Percentiles rank a stretch among this genome's conserved stretches.
Conservation (phyloP, 2,329 filamentous ascomycete species). For the Cadophora malorum region DNA sequence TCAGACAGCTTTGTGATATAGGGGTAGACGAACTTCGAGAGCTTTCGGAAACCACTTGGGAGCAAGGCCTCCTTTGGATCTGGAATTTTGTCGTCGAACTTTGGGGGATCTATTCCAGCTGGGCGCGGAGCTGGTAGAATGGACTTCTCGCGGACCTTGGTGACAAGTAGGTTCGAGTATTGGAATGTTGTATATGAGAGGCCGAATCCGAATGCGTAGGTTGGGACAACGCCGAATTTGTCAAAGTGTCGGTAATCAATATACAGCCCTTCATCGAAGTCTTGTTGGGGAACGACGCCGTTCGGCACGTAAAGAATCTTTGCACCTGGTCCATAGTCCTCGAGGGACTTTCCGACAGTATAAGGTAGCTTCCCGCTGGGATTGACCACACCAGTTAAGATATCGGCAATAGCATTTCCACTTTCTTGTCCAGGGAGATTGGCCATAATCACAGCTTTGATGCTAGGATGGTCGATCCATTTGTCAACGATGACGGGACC, state of each 20-base stretch:
- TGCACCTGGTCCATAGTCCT: slow-evolving; percentile 78
- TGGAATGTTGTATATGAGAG: slow-evolving; percentile 72
- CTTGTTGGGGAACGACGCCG: slow-evolving; percentile 76
- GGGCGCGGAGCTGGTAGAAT: slow-evolving; percentile 44
- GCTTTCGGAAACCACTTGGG: slow-evolving; percentile 59
- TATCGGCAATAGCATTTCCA: slow-evolving; percentile 79
- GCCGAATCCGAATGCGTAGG: slow-evolving; percentile 87
- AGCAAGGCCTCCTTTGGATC: slow-evolving; percentile 59
- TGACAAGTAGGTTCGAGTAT: slow-evolving; percentile 55
- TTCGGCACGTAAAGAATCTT: slow-evolving; percentile 74
- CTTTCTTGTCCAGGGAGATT: slow-evolving; percentile 88
- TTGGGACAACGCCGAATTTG: slow-evolving; percentile 73
- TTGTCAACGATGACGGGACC: slow-evolving; percentile 81
- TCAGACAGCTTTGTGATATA: slow-evolving; percentile 51
- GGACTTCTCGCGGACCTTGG: slow-evolving; percentile 48
- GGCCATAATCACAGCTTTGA: slow-evolving; percentile 83
- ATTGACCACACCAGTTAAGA: slow-evolving; percentile 80
- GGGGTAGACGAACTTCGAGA: slow-evolving; percentile 72
- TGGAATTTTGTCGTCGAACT: slow-evolving; percentile 57
- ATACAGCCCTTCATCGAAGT: slow-evolving; percentile 82
- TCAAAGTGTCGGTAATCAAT: slow-evolving; percentile 93
- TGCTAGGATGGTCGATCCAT: slow-evolving; percentile 78
- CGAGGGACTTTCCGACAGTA: slow-evolving; percentile 76
- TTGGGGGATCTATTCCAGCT: slow-evolving; percentile 53
- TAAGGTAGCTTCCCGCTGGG: slow-evolving; percentile 79